Conservation (phyloP, 1,284 basidiomycete genomes). For the Mycosarcoma maydis region DNA sequence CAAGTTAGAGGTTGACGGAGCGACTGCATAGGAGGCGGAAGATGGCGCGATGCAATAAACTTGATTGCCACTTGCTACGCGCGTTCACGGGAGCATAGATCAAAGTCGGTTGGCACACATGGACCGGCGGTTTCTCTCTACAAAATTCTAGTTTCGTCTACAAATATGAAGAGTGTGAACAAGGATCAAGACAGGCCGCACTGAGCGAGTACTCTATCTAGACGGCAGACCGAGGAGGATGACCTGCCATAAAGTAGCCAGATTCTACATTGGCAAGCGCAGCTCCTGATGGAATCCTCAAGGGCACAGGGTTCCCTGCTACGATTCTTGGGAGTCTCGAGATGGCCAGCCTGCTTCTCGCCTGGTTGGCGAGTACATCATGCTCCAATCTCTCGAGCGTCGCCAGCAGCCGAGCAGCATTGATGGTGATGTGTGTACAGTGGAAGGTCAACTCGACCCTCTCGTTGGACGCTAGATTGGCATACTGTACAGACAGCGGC, state of each 20-base stretch:
- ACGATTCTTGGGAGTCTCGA: constrained; percentile 18
- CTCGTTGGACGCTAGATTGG: constrained; percentile 14
- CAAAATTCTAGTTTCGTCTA: no score
- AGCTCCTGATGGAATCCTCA: not conserved
- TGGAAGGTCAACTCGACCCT: constrained; percentile 53
- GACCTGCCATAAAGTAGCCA: constrained; percentile 20
- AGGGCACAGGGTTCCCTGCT: not conserved
- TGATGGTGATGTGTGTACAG: constrained; percentile 39
- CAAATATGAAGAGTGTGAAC: no score
- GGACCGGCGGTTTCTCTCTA: no score
- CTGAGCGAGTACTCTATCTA: no score
- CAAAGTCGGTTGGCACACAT: no score
- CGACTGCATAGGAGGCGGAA: no score
- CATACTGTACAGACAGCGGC: constrained; percentile 32
- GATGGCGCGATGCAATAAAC: no score
- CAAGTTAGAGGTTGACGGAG: constrained; percentile 33
- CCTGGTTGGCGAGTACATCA: constrained; percentile 36
- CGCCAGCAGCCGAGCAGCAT: constrained; percentile 38
- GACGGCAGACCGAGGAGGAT: constrained; percentile 8
- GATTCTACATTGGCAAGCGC: constrained; percentile 2
- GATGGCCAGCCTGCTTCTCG: constrained; percentile 6
- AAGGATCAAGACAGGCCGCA: no score
- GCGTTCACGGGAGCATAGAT: no score
- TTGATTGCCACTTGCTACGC: no score
- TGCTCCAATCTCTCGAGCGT: constrained; percentile 44